A percentile compares a stretch with the other conserved stretches of the same genome.
Conservation (phyloP, 148 eudicot genomes). For the Arctostaphylos glauca region DNA sequence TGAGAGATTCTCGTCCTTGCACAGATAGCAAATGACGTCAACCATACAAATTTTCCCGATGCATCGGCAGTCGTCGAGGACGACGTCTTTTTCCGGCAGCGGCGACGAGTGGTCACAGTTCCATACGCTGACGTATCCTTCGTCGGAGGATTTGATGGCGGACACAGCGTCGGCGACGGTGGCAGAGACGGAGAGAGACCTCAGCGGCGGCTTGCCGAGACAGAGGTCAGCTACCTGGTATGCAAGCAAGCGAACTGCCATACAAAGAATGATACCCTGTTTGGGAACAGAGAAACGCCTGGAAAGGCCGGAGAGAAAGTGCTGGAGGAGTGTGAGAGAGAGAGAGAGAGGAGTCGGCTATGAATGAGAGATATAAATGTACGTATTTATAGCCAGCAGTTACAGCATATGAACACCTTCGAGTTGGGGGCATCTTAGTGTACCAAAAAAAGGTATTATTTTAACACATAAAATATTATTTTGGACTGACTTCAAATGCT, state of each 20-base stretch:
- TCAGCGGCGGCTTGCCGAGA: conserved; percentile 84
- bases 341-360: background rate
- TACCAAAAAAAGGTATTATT: too few relatives aligned
- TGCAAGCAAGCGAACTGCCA: conserved; percentile 70
- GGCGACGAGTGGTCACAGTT: conserved; percentile 32
- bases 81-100: background rate
- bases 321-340: background rate
- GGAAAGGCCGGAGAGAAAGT: background rate
- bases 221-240: conserved; percentile 78
- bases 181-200: conserved; percentile 44
- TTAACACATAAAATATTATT: too few relatives aligned
- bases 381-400: background rate
- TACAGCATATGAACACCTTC: background rate
- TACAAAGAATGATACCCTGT: conserved; percentile 30
- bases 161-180: conserved; percentile 59
- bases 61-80: conserved; percentile 37
- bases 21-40: conserved; percentile 66
- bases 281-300: background rate
- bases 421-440: too few relatives aligned
- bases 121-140: conserved; percentile 69
- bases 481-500: too few relatives aligned
- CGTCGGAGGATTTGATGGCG: conserved; percentile 54
- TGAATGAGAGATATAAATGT: background rate
- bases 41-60: conserved; percentile 75
- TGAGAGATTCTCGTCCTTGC: conserved; percentile 41